These are phyloP conservation scores for Aspergillus arachidicola DNA, from an alignment of 2,329 filamentous ascomycete genomes.

Conservation along the genomic window DNA sequence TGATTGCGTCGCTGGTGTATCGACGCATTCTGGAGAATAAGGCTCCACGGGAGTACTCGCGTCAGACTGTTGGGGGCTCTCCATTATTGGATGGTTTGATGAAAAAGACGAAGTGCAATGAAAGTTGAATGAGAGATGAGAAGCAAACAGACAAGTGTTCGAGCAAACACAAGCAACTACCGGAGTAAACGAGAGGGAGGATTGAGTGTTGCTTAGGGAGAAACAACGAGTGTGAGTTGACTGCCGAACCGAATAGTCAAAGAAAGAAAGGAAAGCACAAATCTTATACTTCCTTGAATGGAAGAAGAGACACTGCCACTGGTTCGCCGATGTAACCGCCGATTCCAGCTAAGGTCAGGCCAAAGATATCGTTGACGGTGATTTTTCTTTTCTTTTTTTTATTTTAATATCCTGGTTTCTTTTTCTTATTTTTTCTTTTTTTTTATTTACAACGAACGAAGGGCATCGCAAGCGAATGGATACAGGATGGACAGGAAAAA, in stretches of 20 bases:
- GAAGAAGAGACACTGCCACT: conserved; percentile 14
- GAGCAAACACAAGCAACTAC: conserved; percentile 10
- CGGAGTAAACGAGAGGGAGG: conserved; percentile 12
- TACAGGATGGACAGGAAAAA: conserved; percentile 8
- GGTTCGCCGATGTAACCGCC: conserved; percentile 25
- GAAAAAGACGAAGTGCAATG: conserved; percentile 14
- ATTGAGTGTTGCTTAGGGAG: conserved; percentile 10
- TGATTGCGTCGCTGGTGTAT: conserved; percentile 50
- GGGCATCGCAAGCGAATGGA: conserved; percentile 18
- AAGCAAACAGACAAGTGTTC: conserved; percentile 14
- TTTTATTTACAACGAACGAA: conserved; percentile 24
- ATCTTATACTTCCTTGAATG: conserved; percentile 24
- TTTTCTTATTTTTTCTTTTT: conserved; percentile 11
- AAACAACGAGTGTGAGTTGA: conserved; percentile 16
- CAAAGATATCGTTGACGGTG: conserved; percentile 19
- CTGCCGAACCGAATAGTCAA: conserved; percentile 12
- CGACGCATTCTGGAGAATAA: conserved; percentile 31
- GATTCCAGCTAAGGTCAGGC: conserved; percentile 22
- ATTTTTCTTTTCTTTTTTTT: background rate
- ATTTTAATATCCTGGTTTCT: background rate
- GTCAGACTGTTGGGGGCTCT: conserved; percentile 32
- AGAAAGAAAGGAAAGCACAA: conserved; percentile 22
- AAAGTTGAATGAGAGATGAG: conserved; percentile 6
- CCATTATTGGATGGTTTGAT: conserved; percentile 25
- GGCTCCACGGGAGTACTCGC: conserved; percentile 34